phyloP scores from a whole-genome alignment of 345 rosid species.

The Moricandia arvensis region DNA sequence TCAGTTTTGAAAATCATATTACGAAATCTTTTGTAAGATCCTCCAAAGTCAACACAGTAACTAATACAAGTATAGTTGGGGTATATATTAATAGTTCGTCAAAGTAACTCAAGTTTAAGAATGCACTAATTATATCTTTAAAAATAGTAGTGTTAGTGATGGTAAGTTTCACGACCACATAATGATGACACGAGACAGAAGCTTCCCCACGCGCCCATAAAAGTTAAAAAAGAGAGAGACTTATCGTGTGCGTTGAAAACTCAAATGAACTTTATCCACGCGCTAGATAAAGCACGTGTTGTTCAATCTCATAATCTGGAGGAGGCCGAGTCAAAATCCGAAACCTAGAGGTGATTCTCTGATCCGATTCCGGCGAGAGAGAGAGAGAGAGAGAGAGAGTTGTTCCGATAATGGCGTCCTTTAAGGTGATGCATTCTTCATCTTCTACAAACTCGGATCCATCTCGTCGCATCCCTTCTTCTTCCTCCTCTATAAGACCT shows the following conservation, averaged over 20 bases:
- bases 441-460: conserved; percentile 64
- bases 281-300: neutral
- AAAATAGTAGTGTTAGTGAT: neutral
- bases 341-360: neutral
- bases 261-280: neutral
- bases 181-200: conserved; percentile 15
- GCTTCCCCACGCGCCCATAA: conserved; percentile 17
- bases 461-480: conserved; percentile 42
- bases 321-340: conserved; percentile 19
- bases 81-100: neutral
- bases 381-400: neutral
- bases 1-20: too few species aligned
- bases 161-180: neutral
- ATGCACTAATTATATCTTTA: neutral
- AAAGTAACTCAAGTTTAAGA: neutral
- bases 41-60: too few species aligned
- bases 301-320: neutral
- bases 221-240: neutral
- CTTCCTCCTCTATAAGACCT: conserved; percentile 34
- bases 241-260: neutral
- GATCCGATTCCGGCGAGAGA: conserved; percentile 38
- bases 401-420: conserved; percentile 54
- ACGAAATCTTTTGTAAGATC: too few species aligned
- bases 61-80: too few species aligned
- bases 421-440: conserved; percentile 63